Evolutionary conservation across 768 basidiomycete genomes (phyloP), one percentile per base, ranked within the genome.

Genomic region (Strobilomyces echinocephalus): DNA sequence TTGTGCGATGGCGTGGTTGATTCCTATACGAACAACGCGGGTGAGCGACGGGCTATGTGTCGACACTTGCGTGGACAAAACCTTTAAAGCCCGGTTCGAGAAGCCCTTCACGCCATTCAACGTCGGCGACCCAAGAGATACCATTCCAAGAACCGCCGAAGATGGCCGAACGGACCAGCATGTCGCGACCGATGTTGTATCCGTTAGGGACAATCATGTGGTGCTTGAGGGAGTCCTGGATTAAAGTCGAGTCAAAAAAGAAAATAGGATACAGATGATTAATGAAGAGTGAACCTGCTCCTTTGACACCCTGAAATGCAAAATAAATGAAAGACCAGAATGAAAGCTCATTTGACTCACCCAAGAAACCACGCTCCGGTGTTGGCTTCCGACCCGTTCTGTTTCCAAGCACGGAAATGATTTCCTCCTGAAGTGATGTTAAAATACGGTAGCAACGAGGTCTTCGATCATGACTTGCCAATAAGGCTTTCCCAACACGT

Each of bases 351-450:
- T 40, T 57, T 8, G 36, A 74, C 81, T 39, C 64, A 87, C 88
- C 81, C 90, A 10, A 94, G 73, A 63, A 93, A 93, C 91, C 91
- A 93, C 8, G 91, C 91, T 1, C 85, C 82, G 45, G 80, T 86
- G 60, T 84, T 73, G 0, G 80, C 88, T 16, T 73, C 63, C 0
- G 86, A 83, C 4, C 89, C 91, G 59, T 91, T 90, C 75, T 94
- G 91, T 63, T 82, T 84, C 91, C 91, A 94, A 8, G 89, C 89
- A 46, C 91, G 79, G 63, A 89, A 94, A 64, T 94, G 92, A 53
- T 93, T 85, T 2, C 91, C 91, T n/a, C 90, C 90, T 78, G 63
- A 47, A 28, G 20, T 30, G 41, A 48, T 43, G 44, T 56, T 43
- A 52, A 26, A 33, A 56, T 30, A 8, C 20, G n/a, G 28, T n/a